Evolutionary conservation across 1,284 basidiomycete species (phyloP).

Genomic region (Pyrrhoderma noxium): DNA sequence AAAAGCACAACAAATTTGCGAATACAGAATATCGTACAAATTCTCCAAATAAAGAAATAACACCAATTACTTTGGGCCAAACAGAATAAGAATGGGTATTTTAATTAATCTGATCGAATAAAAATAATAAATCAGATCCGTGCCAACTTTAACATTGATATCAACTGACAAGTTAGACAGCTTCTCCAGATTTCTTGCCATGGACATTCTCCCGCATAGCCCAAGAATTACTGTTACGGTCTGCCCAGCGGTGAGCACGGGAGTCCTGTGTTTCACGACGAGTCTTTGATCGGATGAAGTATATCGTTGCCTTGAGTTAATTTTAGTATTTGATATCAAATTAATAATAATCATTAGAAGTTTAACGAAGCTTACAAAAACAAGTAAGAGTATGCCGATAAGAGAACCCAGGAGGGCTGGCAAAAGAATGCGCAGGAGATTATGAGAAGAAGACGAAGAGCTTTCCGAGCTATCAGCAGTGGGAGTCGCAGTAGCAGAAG

Average conservation of each 20-base stretch:
- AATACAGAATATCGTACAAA: no score
- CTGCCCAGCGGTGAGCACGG: constrained; percentile 14
- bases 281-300: constrained; percentile 12
- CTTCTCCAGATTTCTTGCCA: no score
- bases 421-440: constrained; percentile 8
- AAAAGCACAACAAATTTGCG: no score
- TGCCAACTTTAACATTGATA: no score
- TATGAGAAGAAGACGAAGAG: constrained; percentile 6
- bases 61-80: no score
- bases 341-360: background rate
- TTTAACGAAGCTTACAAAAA: constrained; percentile 1
- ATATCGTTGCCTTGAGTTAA: constrained; percentile 12
- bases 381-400: constrained; percentile 11
- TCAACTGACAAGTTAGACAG: no score
- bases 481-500: background rate
- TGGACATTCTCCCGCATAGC: constrained; percentile 10
- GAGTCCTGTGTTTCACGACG: constrained; percentile 10
- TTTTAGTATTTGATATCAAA: background rate
- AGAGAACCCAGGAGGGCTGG: constrained; percentile 16
- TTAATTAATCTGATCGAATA: no score
- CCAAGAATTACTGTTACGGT: constrained; percentile 16
- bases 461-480: background rate
- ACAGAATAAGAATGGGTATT: no score
- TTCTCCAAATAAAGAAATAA: no score
- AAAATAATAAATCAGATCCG: no score